Conservation (phyloP, 2,329 filamentous ascomycete species). For the Lasiodiplodia gonubiensis region DNA sequence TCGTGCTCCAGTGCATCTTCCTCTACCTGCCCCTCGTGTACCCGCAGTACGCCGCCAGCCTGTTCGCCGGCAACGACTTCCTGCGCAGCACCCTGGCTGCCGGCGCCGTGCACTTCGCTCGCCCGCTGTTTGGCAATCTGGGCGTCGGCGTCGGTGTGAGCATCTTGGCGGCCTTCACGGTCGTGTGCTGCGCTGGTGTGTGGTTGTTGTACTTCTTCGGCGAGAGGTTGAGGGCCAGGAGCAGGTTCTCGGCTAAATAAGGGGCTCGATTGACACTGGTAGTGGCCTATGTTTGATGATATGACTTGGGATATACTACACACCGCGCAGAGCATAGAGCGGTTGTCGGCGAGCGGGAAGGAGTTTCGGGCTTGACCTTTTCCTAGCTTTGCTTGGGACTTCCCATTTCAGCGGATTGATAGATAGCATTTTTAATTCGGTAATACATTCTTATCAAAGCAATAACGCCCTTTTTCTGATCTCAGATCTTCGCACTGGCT, state of each 20-base stretch:
- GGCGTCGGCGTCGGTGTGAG: slow-evolving; percentile 64
- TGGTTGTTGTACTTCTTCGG: slow-evolving; percentile 65
- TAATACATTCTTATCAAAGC: too few relatives aligned
- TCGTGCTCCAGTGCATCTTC: slow-evolving; percentile 52
- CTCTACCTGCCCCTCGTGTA: slow-evolving; percentile 49
- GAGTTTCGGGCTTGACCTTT: too few relatives aligned
- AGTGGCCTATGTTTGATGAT: too few relatives aligned
- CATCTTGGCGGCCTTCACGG: slow-evolving; percentile 57
- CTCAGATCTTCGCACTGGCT: too few relatives aligned
- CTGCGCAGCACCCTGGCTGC: slow-evolving; percentile 59
- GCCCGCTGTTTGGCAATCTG: slow-evolving; percentile 64
- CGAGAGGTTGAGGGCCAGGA: slow-evolving; percentile 59
- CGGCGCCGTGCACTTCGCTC: slow-evolving; percentile 64
- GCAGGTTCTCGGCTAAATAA: slow-evolving; percentile 60
- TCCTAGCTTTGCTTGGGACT: too few relatives aligned
- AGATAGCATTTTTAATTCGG: too few relatives aligned
- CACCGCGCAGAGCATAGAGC: too few relatives aligned
- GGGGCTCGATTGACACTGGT: background rate
- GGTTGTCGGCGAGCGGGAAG: too few relatives aligned
- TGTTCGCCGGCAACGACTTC: slow-evolving; percentile 65
- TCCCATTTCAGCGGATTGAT: too few relatives aligned
- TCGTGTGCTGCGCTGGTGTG: slow-evolving; percentile 59
- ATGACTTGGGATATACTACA: too few relatives aligned
- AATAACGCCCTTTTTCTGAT: too few relatives aligned
- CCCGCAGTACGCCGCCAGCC: slow-evolving; percentile 57